These are phyloP conservation scores for Neonectria sp. DNA, from an alignment of 2,329 filamentous ascomycete genomes.

Conservation along the genomic window DNA sequence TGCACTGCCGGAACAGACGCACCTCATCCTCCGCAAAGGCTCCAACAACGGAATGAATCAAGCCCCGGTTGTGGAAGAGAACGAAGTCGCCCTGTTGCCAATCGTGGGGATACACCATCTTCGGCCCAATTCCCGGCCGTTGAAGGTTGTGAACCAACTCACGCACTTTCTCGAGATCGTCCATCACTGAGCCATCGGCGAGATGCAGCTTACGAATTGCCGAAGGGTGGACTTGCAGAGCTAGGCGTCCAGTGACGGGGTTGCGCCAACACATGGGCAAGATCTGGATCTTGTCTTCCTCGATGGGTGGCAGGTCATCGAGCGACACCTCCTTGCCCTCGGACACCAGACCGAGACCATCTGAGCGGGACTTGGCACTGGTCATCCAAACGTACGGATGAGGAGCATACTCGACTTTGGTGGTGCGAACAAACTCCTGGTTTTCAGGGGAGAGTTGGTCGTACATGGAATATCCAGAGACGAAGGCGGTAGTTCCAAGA, in stretches of 20 bases:
- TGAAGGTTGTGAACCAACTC: constrained; percentile 79
- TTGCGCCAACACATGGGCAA: constrained; percentile 86
- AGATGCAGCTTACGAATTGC: constrained; percentile 79
- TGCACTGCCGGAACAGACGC: constrained; percentile 83
- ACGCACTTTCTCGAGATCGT: constrained; percentile 76
- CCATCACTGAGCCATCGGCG: constrained; percentile 76
- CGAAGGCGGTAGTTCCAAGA: constrained; percentile 84
- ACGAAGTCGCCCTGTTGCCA: constrained; percentile 85
- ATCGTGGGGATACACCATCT: constrained; percentile 80
- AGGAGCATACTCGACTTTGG: constrained; percentile 81
- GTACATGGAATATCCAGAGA: constrained; percentile 80
- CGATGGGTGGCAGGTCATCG: constrained; percentile 74
- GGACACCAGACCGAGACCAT: constrained; percentile 80
- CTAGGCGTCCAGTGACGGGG: constrained; percentile 77
- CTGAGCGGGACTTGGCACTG: constrained; percentile 74
- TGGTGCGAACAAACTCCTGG: constrained; percentile 76
- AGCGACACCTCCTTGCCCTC: constrained; percentile 74
- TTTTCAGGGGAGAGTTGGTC: constrained; percentile 75
- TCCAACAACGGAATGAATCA: constrained; percentile 82
- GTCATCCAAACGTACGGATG: constrained; percentile 91
- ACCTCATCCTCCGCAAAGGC: constrained; percentile 82
- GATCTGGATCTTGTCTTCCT: constrained; percentile 77
- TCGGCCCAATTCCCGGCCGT: constrained; percentile 79
- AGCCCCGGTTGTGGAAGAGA: constrained; percentile 83
- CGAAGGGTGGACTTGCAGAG: constrained; percentile 82